phyloP scores from a whole-genome alignment of 768 basidiomycete genomes.

The Amanita rubescens region DNA sequence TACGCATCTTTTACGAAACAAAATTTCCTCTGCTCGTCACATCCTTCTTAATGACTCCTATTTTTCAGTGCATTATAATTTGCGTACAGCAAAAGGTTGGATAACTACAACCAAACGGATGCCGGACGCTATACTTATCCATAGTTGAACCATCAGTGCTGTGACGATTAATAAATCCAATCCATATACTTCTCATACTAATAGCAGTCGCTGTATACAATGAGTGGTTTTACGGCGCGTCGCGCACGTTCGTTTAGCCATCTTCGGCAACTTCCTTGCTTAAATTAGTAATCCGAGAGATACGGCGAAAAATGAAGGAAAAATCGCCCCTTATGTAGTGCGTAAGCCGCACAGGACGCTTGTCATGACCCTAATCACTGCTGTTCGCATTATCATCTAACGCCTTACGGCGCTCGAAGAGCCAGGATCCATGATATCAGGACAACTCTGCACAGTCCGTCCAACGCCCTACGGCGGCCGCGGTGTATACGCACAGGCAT shows the following conservation, averaged over 20 bases:
- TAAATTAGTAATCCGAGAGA: neutral
- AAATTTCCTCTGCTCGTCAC: too few relatives aligned
- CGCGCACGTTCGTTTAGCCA: neutral
- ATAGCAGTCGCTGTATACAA: too few relatives aligned
- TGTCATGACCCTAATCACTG: neutral
- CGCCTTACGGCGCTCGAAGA: neutral
- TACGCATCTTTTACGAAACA: too few relatives aligned
- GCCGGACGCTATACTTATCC: too few relatives aligned
- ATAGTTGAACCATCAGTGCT: too few relatives aligned
- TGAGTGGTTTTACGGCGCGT: neutral
- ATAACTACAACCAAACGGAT: too few relatives aligned
- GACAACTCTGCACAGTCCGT: constrained; percentile 17
- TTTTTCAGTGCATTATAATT: too few relatives aligned
- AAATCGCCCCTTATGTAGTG: neutral
- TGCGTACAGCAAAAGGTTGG: too few relatives aligned
- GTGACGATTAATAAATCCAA: too few relatives aligned
- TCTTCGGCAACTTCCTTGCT: constrained; percentile 7
- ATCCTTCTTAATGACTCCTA: too few relatives aligned
- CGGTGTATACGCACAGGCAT: constrained; percentile 39
- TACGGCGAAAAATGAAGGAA: neutral
- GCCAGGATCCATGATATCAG: neutral
- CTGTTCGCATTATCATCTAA: neutral
- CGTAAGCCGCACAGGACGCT: neutral
- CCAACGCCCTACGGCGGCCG: constrained; percentile 43
- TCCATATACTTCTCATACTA: too few relatives aligned